These are phyloP conservation scores for Aphanoascus verrucosus DNA, from an alignment of 2,329 filamentous ascomycete species.

Conservation along the genomic window DNA sequence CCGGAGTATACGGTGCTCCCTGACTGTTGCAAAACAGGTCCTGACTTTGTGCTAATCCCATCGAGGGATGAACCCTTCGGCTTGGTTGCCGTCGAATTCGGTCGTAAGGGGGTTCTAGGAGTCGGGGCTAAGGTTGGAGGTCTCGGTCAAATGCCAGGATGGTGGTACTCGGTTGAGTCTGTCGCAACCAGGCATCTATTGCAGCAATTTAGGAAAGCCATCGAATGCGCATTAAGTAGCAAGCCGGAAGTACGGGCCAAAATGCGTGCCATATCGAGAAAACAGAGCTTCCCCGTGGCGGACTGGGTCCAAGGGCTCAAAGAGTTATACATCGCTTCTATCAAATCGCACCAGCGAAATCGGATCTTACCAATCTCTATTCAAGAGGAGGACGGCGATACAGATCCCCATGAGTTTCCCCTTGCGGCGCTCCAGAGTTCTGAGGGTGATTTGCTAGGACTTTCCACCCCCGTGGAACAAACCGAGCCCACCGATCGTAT, in stretches of 20 bases:
- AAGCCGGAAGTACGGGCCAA: constrained; percentile 46
- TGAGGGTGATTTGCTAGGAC: too few species aligned
- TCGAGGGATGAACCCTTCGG: constrained; percentile 60
- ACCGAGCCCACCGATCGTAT: too few species aligned
- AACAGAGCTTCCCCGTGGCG: constrained; percentile 56
- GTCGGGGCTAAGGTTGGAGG: constrained; percentile 57
- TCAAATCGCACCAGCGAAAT: constrained; percentile 46
- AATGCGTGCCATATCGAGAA: constrained; percentile 55
- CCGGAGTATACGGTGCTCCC: constrained; percentile 57
- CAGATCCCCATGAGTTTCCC: not conserved
- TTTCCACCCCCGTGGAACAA: too few species aligned
- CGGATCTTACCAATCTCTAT: not conserved
- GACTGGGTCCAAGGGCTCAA: constrained; percentile 57
- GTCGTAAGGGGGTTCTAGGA: constrained; percentile 56
- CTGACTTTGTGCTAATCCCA: constrained; percentile 58
- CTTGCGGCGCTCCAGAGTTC: too few species aligned
- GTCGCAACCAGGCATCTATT: constrained; percentile 53
- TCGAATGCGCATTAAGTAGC: constrained; percentile 50
- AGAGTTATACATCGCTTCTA: constrained; percentile 50
- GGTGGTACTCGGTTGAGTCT: constrained; percentile 60
- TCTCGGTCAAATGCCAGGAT: constrained; percentile 60
- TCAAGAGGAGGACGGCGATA: not conserved
- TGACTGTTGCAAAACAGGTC: constrained; percentile 57
- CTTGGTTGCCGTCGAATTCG: constrained; percentile 58
- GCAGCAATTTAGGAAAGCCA: constrained; percentile 55